These are phyloP conservation scores for Daedaleopsis nitida DNA, from an alignment of 768 basidiomycete species.

Conservation along the genomic window DNA sequence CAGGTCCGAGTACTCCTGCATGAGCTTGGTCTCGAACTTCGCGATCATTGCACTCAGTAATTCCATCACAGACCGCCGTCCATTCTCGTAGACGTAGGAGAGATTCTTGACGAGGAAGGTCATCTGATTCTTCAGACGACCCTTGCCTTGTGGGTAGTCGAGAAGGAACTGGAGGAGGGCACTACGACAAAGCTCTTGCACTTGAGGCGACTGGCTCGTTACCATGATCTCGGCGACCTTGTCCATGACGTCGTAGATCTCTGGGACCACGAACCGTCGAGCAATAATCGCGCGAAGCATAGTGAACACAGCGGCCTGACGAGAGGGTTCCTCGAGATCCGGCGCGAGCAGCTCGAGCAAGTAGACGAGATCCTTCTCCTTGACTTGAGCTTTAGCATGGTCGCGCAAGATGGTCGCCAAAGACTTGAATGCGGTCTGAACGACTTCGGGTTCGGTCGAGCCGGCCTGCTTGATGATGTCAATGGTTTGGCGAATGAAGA, in stretches of 20 bases:
- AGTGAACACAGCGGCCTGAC: slow-evolving; percentile 85
- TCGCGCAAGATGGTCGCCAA: slow-evolving; percentile 91
- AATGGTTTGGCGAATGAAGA: slow-evolving; percentile 82
- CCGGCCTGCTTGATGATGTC: slow-evolving; percentile 81
- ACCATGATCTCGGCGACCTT: slow-evolving; percentile 90
- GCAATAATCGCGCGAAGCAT: slow-evolving; percentile 89
- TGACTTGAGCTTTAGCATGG: slow-evolving; percentile 74
- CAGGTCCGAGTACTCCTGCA: slow-evolving; percentile 82
- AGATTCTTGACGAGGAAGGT: slow-evolving; percentile 91
- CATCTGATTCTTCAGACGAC: slow-evolving; percentile 85
- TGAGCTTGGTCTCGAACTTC: slow-evolving; percentile 78
- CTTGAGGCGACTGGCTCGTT: slow-evolving; percentile 86
- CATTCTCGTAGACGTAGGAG: slow-evolving; percentile 87
- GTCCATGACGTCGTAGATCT: slow-evolving; percentile 97
- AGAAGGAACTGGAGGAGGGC: slow-evolving; percentile 92
- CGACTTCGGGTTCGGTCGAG: slow-evolving; percentile 86
- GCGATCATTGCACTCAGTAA: slow-evolving; percentile 79
- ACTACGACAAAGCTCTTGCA: slow-evolving; percentile 89
- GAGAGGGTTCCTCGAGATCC: slow-evolving; percentile 85
- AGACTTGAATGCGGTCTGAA: slow-evolving; percentile 86
- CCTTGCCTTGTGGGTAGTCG: slow-evolving; percentile 96
- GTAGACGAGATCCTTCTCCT: slow-evolving; percentile 87
- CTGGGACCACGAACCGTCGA: slow-evolving; percentile 90
- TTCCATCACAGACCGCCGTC: slow-evolving; percentile 92
- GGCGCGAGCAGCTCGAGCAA: slow-evolving; percentile 85